Percentiles rank a stretch among this genome's conserved stretches.
Conservation (phyloP, 2,329 filamentous ascomycete species). For the Penicillium sp. region DNA sequence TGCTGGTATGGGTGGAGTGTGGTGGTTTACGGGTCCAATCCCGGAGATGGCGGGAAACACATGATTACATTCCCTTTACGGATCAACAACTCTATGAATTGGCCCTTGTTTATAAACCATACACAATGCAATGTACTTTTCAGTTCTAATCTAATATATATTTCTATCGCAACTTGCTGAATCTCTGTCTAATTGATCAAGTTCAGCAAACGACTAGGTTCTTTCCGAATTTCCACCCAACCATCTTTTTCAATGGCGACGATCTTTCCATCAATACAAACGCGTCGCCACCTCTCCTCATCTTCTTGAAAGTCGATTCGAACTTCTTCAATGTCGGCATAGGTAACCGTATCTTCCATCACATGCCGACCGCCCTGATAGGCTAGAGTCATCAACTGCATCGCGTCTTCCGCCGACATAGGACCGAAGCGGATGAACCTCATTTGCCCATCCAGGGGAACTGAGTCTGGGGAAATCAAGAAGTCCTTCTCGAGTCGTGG, state of each 20-base stretch:
- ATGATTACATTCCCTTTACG: slow-evolving; percentile 1
- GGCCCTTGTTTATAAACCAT: background rate
- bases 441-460: slow-evolving; percentile 69
- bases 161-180: background rate
- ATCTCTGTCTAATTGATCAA: slow-evolving; percentile 9
- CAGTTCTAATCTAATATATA: background rate
- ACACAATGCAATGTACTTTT: background rate
- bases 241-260: slow-evolving; percentile 70
- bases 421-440: slow-evolving; percentile 74
- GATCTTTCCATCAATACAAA: slow-evolving; percentile 91
- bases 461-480: slow-evolving; percentile 72
- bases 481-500: slow-evolving; percentile 81
- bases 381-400: slow-evolving; percentile 71
- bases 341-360: slow-evolving; percentile 59
- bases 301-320: slow-evolving; percentile 66
- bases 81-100: background rate
- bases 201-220: slow-evolving; percentile 24
- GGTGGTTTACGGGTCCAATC: background rate
- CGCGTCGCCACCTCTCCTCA: slow-evolving; percentile 67
- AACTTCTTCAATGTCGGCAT: slow-evolving; percentile 68
- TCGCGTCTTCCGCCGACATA: slow-evolving; percentile 63
- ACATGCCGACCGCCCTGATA: slow-evolving; percentile 60
- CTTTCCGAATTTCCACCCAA: slow-evolving; percentile 62
- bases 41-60: slow-evolving; percentile 8
- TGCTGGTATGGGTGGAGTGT: background rate